Base-by-base conservation (phyloP, 2,329 filamentous ascomycete species). In the Hypoxylon rubiginosum region DNA sequence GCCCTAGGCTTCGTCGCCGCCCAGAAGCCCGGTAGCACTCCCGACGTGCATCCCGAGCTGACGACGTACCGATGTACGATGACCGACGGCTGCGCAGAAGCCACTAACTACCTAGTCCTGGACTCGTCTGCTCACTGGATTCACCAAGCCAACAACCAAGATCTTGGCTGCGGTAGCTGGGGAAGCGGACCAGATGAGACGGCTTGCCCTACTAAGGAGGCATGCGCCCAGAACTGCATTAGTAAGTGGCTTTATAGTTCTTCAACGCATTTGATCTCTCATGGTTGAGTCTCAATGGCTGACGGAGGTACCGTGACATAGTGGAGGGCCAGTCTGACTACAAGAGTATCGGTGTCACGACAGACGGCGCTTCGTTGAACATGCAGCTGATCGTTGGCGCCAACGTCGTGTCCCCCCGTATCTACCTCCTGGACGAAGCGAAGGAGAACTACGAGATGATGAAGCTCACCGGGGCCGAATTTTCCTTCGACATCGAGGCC, bases 401-500 rank as follows among this genome's bases (percentile, higher is more conserved):
- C 34, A 73, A 68, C 26, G 72, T 74, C 26, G 75, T 76, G 32
- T 76, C 75, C 2, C 76, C 86, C 6, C 83, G 88, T 64, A 77
- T 89, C 58, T 91, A 90, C 76, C 81, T 90, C 60, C 82, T 90
- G 73, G 83, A 84, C 71, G 77, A 65, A 70, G 79, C 82, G 59
- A 84, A 87, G 65, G 81, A 82, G 68, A 83, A 84, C 56, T 91
- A 91, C 75, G 79, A 89, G 77, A 82, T 86, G 72, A 83, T 90
- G 76, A 82, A 88, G 69, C 80, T 90, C 64, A 82, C 85, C 49
- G 86, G 86, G 75, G 79, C 84, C 72, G 88, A 91, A 75, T 84
- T 91, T 74, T 83, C 86, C 19, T 90, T 91, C 69, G 88, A 90
- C 57, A 85, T 90, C 30, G 88, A 91, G 73, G 83, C 87, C 41